These are phyloP conservation scores for Trichoderma asperellum DNA, from an alignment of 2,329 filamentous ascomycete genomes.

Conservation along the genomic window DNA sequence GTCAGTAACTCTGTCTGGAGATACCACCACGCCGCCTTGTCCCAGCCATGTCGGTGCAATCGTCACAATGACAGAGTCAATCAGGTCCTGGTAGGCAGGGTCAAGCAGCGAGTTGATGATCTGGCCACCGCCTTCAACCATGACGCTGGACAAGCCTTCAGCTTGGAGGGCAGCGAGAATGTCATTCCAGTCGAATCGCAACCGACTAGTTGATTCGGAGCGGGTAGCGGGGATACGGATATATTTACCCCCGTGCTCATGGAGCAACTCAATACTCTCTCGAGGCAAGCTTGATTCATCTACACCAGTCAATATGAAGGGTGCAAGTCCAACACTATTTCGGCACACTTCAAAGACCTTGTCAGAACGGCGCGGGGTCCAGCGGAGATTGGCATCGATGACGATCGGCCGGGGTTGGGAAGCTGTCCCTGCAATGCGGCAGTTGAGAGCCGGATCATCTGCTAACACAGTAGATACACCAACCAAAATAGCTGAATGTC, in stretches of 20 bases:
- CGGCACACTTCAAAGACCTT: constrained; percentile 69
- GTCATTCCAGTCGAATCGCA: constrained; percentile 64
- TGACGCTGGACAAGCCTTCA: constrained; percentile 73
- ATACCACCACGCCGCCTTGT: constrained; percentile 76
- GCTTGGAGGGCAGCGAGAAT: constrained; percentile 62
- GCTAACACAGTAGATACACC: constrained; percentile 83
- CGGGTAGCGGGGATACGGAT: constrained; percentile 46
- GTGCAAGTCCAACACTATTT: constrained; percentile 69
- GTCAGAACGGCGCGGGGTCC: constrained; percentile 62
- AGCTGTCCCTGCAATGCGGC: constrained; percentile 67
- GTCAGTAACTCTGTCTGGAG: constrained; percentile 63
- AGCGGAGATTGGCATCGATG: constrained; percentile 77
- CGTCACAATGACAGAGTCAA: constrained; percentile 83
- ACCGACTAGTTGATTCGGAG: constrained; percentile 42
- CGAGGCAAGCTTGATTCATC: constrained; percentile 47
- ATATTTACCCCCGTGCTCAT: constrained; percentile 57
- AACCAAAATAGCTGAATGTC: constrained; percentile 82
- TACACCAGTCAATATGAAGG: constrained; percentile 67
- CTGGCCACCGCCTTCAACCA: constrained; percentile 86
- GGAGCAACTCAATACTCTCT: constrained; percentile 48
- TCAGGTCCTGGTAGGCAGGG: constrained; percentile 60
- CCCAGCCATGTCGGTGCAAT: constrained; percentile 92
- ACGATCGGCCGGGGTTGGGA: constrained; percentile 79
- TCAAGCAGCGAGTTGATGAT: constrained; percentile 83
- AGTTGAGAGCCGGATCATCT: constrained; percentile 86